Percentiles rank a stretch among this genome's conserved stretches.
phyloP scores from a whole-genome alignment of 495 filamentous ascomycete species.

The Echria macrotheca region DNA sequence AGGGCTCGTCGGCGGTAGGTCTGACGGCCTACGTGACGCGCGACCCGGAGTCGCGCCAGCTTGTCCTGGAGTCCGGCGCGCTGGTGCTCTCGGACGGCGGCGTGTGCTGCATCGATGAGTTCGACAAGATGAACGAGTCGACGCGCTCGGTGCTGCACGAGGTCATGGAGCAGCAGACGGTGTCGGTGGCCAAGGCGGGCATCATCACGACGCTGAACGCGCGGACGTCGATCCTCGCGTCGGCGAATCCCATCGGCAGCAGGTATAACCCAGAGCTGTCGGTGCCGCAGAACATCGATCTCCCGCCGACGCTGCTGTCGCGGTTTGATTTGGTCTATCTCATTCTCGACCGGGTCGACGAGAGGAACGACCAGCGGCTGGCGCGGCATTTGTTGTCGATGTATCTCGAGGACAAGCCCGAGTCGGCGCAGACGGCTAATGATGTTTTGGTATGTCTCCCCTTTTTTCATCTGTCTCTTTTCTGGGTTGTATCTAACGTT shows the following conservation, averaged over 20 bases:
- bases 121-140: conserved; percentile 98
- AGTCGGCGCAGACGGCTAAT: conserved; percentile 61
- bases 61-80: conserved; percentile 94
- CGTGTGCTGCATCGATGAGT: conserved; percentile 98
- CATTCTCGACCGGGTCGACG: conserved; percentile 88
- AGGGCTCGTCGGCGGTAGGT: conserved; percentile 95
- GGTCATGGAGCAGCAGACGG: conserved; percentile 99
- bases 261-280: conserved; percentile 94
- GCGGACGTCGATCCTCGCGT: conserved; percentile 87
- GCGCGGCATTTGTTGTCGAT: conserved; percentile 92
- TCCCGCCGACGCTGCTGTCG: conserved; percentile 89
- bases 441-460: conserved; percentile 69
- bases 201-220: conserved; percentile 99
- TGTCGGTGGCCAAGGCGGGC: conserved; percentile 96
- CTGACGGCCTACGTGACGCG: conserved; percentile 97
- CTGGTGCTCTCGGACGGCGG: conserved; percentile 93
- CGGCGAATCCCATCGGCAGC: conserved; percentile 95
- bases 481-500: too few species aligned
- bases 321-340: conserved; percentile 97
- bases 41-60: conserved; percentile 82
- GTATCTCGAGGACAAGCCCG: conserved; percentile 91
- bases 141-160: conserved; percentile 96
- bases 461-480: conserved; percentile 1
- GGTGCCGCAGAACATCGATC: conserved; percentile 95
- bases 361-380: conserved; percentile 77